Percentiles rank a stretch among this genome's conserved stretches.
These are phyloP conservation scores for Candida sp. DNA, from an alignment of 1,139 yeast species.

Conservation along the genomic window DNA sequence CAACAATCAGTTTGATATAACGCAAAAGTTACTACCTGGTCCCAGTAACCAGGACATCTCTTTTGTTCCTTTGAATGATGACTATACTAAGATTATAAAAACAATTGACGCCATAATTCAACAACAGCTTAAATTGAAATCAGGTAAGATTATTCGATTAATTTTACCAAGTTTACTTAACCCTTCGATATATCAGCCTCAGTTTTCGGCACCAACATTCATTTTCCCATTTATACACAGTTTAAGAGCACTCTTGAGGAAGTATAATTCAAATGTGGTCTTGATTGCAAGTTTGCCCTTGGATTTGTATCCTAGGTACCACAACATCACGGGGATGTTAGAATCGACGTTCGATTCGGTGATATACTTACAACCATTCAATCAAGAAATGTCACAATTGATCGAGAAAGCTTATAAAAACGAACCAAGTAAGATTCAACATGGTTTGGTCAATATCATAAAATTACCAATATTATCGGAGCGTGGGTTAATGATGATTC, in stretches of 20 bases:
- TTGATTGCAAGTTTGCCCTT: slow-evolving; percentile 55
- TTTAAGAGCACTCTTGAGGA: slow-evolving; percentile 52
- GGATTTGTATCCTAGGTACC: slow-evolving; percentile 61
- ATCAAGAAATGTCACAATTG: slow-evolving; percentile 64
- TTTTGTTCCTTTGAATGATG: slow-evolving; percentile 38
- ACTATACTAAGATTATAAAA: slow-evolving; percentile 21
- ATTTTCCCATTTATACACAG: slow-evolving; percentile 63
- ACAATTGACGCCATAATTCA: slow-evolving; percentile 42
- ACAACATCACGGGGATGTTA: slow-evolving; percentile 46
- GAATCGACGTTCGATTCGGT: slow-evolving; percentile 69
- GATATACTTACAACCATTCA: slow-evolving; percentile 78
- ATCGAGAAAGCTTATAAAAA: slow-evolving; percentile 66
- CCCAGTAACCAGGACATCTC: slow-evolving; percentile 63
- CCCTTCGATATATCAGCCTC: slow-evolving; percentile 71
- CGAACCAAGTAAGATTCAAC: slow-evolving; percentile 75
- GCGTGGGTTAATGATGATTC: slow-evolving; percentile 75
- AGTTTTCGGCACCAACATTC: slow-evolving; percentile 42
- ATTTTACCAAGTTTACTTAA: slow-evolving; percentile 74
- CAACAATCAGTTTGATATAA: slow-evolving; percentile 73
- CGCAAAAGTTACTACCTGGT: slow-evolving; percentile 64
- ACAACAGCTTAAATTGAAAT: slow-evolving; percentile 26
- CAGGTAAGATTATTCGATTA: slow-evolving; percentile 54
- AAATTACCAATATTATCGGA: slow-evolving; percentile 74
- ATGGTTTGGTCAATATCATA: slow-evolving; percentile 77
- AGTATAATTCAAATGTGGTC: slow-evolving; percentile 43